Percentiles rank a stretch among this genome's conserved stretches.
These are phyloP conservation scores for Sicyos baderoa DNA, from an alignment of 306 rosid genomes.

Conservation along the genomic window DNA sequence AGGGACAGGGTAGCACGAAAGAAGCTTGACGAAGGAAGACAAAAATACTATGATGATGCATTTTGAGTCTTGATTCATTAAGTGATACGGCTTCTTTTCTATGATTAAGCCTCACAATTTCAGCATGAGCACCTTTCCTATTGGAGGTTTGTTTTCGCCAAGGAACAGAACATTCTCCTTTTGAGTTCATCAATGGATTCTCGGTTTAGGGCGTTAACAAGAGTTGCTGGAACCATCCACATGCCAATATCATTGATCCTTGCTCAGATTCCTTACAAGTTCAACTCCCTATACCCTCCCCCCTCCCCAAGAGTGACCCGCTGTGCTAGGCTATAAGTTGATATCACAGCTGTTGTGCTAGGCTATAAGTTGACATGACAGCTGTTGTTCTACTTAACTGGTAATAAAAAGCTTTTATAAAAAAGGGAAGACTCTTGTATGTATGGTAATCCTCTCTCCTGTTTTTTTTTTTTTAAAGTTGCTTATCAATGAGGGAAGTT, in stretches of 20 bases:
- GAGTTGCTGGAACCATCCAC: not conserved
- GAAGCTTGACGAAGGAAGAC: slow-evolving; percentile 1
- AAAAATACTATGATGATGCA: not conserved
- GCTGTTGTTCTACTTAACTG: no score
- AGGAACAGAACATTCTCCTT: not conserved
- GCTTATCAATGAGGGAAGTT: not conserved
- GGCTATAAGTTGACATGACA: no score
- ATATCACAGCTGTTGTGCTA: no score
- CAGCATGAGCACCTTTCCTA: not conserved
- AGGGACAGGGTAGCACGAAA: not conserved
- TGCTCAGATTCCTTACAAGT: not conserved
- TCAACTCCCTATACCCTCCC: not conserved
- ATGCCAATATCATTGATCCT: not conserved
- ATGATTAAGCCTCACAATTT: not conserved
- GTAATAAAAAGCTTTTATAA: no score
- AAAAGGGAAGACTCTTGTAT: no score
- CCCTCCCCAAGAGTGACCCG: not conserved
- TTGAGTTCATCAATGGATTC: no score
- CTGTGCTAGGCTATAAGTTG: no score
- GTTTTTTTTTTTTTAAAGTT: not conserved
- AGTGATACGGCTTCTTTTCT: not conserved
- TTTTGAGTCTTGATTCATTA: not conserved
- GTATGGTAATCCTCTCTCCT: no score
- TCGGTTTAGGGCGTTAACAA: not conserved
- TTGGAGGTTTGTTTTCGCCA: not conserved